Base-by-base conservation (phyloP, 371 early-diverging fungal genomes). In the Lichtheimia ornata region DNA sequence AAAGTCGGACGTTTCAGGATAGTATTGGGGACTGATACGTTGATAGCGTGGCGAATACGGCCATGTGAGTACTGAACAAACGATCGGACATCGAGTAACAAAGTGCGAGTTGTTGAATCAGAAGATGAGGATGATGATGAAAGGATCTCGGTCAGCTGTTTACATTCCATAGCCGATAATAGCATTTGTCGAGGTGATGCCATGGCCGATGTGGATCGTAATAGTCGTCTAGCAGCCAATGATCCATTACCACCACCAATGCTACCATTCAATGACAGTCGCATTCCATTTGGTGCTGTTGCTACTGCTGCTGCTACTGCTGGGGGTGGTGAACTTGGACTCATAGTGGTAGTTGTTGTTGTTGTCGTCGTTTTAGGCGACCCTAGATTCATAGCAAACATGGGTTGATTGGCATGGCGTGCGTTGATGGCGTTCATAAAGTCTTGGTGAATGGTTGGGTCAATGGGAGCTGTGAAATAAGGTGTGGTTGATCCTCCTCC, bases 71-170 rank as follows among this genome's bases (percentile, higher is more conserved):
- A 80, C 28, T 83, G 79, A 2, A 73, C 77, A 64, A 82, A 72
- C 0, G 88, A 76, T 17, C 87, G 84, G 56, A 86, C 78, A 59
- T 88, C 88, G 42, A 88, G 60, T 3, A 88, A 54, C 12, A 88
- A 61, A 4, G 76, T 58, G 85, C 88, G 50, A 86, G 58, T 4
- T 85, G 58, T 4, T 85, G 58, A 11, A 85, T 58, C 6, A 82
- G 43, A 18, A 45, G 30, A 40, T 55, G 14, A 40, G 44, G 12
- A 18, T 53, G 60, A 5, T 42, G 57, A 20, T 61, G 58, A 41
- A 58, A 43, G 41, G 27, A 50, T 17, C 56, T 41, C 52, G 53
- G 44, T 22, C 24, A 44, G 30, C 49, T 52, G 25, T 56, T 56
- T 44, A 5, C 49, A 14, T 55, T 44, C 55, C 44, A 54, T 55